A percentile compares a stretch with the other conserved stretches of the same genome.
Conservation (phyloP, 2,329 filamentous ascomycete species). For the Volutella citrinella region DNA sequence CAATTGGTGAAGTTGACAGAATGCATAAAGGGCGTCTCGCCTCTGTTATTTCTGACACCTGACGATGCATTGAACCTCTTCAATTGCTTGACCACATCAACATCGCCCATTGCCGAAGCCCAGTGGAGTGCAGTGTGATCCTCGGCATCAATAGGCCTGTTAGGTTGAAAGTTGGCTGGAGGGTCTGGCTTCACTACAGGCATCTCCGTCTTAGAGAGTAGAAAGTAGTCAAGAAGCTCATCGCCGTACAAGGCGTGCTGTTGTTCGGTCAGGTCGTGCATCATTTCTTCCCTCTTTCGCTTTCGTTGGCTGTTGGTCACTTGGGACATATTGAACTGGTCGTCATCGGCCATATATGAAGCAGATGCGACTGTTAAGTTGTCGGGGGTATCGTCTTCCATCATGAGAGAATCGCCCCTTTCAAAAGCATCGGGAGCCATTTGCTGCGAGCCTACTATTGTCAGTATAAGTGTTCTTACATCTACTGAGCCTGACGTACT, state of each 20-base stretch:
- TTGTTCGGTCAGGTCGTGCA: conserved; percentile 68
- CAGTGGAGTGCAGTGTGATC: conserved; percentile 93
- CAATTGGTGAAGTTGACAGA: conserved; percentile 97
- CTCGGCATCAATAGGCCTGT: conserved; percentile 91
- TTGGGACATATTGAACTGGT: conserved; percentile 69
- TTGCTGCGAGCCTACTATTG: no score
- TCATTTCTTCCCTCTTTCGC: conserved; percentile 68
- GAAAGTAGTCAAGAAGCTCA: conserved; percentile 92
- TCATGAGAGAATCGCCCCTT: conserved; percentile 57
- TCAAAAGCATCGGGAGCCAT: no score
- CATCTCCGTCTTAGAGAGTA: conserved; percentile 78
- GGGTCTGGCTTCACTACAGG: conserved; percentile 72
- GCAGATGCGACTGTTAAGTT: conserved; percentile 80
- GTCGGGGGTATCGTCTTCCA: conserved; percentile 79
- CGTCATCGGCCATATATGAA: conserved; percentile 81
- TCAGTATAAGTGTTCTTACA: conserved; percentile 5
- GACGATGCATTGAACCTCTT: conserved; percentile 76
- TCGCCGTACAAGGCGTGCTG: conserved; percentile 91
- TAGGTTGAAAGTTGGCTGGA: conserved; percentile 80
- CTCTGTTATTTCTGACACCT: conserved; percentile 65
- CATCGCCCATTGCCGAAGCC: conserved; percentile 95
- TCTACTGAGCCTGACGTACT: conserved; percentile 19
- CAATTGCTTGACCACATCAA: conserved; percentile 86
- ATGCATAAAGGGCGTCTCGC: conserved; percentile 91
- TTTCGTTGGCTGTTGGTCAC: conserved; percentile 62